Percentiles rank a stretch among this genome's conserved stretches.
These are phyloP conservation scores for Nidula niveotomentosa DNA, from an alignment of 1,284 basidiomycete genomes.

Conservation along the genomic window DNA sequence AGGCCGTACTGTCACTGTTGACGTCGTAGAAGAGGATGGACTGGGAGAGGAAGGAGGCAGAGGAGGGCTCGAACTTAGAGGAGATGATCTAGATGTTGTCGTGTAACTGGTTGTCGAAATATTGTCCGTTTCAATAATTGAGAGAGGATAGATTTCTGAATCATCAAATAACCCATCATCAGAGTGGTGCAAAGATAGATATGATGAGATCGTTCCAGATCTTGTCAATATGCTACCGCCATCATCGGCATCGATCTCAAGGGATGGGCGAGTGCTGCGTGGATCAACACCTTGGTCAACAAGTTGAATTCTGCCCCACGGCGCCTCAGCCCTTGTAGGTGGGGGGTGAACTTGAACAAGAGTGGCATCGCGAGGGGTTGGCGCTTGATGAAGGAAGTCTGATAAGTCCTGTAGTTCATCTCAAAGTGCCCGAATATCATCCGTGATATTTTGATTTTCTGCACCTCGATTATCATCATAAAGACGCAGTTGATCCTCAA, in stretches of 20 bases:
- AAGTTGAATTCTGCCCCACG: slow-evolving; percentile 10
- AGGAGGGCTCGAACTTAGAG: not conserved
- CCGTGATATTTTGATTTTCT: slow-evolving; percentile 60
- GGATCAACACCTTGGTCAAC: slow-evolving; percentile 29
- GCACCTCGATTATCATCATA: slow-evolving; percentile 56
- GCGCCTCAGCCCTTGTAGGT: slow-evolving; percentile 5
- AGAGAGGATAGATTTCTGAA: slow-evolving; percentile 9
- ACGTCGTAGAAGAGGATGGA: slow-evolving; percentile 18
- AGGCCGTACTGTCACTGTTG: slow-evolving; percentile 43
- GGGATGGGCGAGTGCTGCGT: slow-evolving; percentile 20
- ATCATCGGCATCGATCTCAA: slow-evolving; percentile 3
- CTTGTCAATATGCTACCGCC: slow-evolving; percentile 38
- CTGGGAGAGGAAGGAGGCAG: not conserved
- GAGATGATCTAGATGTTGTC: not conserved
- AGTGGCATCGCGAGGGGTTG: slow-evolving; percentile 16
- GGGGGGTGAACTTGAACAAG: slow-evolving; percentile 5
- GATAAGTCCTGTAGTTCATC: slow-evolving; percentile 62
- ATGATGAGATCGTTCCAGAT: slow-evolving; percentile 54
- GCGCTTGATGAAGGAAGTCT: slow-evolving; percentile 35
- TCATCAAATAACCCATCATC: slow-evolving; percentile 49
- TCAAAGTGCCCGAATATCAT: slow-evolving; percentile 59
- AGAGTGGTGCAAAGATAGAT: slow-evolving; percentile 73
- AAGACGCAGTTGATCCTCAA: slow-evolving; percentile 65
- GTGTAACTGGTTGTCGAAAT: too few species aligned
- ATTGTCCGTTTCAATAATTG: not conserved